Evolutionary conservation across 352 stramenopile genomes (phyloP), one percentile per base, ranked within the genome.

Genomic region (Pythium dissimile): DNA sequence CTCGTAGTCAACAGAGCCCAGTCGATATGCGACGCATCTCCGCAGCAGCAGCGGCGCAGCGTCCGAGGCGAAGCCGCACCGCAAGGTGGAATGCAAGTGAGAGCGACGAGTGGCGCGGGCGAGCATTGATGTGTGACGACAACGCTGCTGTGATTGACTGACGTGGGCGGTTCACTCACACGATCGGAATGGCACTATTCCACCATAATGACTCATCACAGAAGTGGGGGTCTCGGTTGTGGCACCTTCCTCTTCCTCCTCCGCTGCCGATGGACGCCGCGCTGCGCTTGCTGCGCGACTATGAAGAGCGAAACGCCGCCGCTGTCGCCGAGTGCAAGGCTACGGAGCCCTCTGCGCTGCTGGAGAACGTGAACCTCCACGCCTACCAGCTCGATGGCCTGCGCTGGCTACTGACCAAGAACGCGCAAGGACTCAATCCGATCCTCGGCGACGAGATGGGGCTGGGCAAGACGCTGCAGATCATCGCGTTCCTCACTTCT

Each of bases 391-490:
- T 86, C 27, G 54, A 72, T 27, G 84, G 84, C 2, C 41, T 90
- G 54, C 71, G 66, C 31, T 92, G 84, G 84, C 66, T 92, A 48
- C 55, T 86, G 18, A 63, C 64, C 45, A 86, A 84, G 50, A 63
- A 84, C 55, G 67, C 71, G n/a, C 78, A 89, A 49, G 61, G 66
- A 1, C 44, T 93, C 35, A 88, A 88, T 60, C 68, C 76, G 35
- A 90, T 94, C 62, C 56, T 94, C 9, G 84, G 81, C 28, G 84
- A 94, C 53, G 81, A 94, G 28, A 94, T 94, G 84, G 84, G 84
- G 1, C 67, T 94, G 20, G 84, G 84, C 56, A 92, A 94, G 69
- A 94, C 81, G 34, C 66, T 94, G 47, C 84, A 94, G 45, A 63
- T 84, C 26, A 92, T 90, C 59, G 68, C 81, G 24, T 85, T 94